These are phyloP conservation scores for Corymbia citriodora DNA, from an alignment of 441 rosid genomes.

Conservation along the genomic window DNA sequence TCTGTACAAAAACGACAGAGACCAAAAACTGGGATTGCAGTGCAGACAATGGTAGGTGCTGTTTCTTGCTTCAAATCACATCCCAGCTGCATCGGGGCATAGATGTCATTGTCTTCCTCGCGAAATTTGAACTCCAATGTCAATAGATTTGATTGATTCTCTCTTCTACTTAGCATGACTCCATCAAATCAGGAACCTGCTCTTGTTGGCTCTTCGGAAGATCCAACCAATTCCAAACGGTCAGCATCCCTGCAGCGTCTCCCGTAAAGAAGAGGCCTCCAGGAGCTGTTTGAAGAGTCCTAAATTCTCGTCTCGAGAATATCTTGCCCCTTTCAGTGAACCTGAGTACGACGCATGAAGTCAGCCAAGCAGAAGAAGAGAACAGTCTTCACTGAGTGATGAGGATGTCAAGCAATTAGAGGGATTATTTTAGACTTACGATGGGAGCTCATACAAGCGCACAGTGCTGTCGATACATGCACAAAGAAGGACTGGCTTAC, in stretches of 20 bases:
- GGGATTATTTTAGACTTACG: neutral
- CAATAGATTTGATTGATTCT: too few relatives aligned
- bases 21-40: too few relatives aligned
- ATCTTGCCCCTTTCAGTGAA: neutral
- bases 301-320: neutral
- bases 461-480: neutral
- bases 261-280: neutral
- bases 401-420: neutral
- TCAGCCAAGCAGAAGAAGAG: neutral
- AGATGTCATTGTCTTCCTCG: too few relatives aligned
- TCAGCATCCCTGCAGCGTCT: neutral
- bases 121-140: too few relatives aligned
- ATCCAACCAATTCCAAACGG: neutral
- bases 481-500: neutral
- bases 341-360: neutral
- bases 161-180: too few relatives aligned
- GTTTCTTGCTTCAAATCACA: too few relatives aligned
- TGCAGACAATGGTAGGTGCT: too few relatives aligned
- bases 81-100: too few relatives aligned
- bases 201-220: neutral
- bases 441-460: neutral
- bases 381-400: neutral
- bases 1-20: neutral
- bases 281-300: neutral
- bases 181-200: neutral